A percentile compares a stretch with the other conserved stretches of the same genome.
These are phyloP conservation scores for Hemisphaericaspora subhashii DNA, from an alignment of 1,139 yeast species.

Conservation along the genomic window DNA sequence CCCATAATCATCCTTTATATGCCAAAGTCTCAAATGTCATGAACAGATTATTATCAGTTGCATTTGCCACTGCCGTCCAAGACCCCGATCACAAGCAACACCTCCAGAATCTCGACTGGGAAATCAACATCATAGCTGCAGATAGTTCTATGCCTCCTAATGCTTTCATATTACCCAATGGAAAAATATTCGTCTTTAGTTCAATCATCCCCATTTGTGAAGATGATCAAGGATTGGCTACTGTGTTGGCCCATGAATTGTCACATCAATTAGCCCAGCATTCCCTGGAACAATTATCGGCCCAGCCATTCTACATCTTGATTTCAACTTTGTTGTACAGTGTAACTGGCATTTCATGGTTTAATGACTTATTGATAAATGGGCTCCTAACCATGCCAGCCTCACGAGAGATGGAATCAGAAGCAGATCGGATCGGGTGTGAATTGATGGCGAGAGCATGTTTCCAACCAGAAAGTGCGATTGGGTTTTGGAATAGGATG, in stretches of 20 bases:
- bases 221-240: conserved; percentile 89
- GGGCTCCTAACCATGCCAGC: conserved; percentile 76
- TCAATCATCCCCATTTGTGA: conserved; percentile 76
- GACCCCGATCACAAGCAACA: conserved; percentile 31
- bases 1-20: conserved; percentile 56
- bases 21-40: conserved; percentile 58
- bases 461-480: conserved; percentile 72
- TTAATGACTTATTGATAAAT: conserved; percentile 56
- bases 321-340: conserved; percentile 49
- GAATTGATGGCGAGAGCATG: conserved; percentile 92
- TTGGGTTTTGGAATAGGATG: conserved; percentile 84
- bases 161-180: conserved; percentile 95
- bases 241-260: conserved; percentile 88
- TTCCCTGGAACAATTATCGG: conserved; percentile 75
- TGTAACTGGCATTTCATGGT: conserved; percentile 31
- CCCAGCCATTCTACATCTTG: conserved; percentile 58
- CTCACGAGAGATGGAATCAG: conserved; percentile 89
- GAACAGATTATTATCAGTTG: conserved; percentile 61
- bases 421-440: conserved; percentile 92
- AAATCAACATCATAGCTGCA: conserved; percentile 70
- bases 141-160: conserved; percentile 71
- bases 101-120: conserved; percentile 61
- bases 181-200: conserved; percentile 87
- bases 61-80: conserved; percentile 30
- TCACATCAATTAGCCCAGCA: conserved; percentile 95